A percentile compares a stretch with the other conserved stretches of the same genome.
Conservation (phyloP, 2,329 filamentous ascomycete genomes). For the Neonectria magnoliae region DNA sequence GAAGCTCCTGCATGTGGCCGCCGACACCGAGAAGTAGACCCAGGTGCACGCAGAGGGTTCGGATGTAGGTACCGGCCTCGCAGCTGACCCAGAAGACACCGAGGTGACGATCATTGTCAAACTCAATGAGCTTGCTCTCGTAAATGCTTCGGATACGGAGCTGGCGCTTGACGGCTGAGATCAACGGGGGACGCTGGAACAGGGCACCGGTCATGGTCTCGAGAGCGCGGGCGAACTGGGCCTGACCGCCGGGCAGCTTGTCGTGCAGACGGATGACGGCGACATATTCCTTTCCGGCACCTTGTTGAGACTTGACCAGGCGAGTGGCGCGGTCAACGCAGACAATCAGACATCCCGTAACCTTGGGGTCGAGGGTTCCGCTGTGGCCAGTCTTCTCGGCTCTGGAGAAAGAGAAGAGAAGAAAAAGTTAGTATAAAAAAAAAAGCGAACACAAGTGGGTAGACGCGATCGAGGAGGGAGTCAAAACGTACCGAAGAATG, state of each 20-base stretch:
- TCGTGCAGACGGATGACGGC: constrained; percentile 95
- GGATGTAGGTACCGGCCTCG: constrained; percentile 97
- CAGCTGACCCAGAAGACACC: constrained; percentile 99
- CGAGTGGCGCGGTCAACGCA: constrained; percentile 97
- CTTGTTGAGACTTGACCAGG: constrained; percentile 98
- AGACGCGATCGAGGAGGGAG: constrained; percentile 24
- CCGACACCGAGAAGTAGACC: constrained; percentile 81
- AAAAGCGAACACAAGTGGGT: constrained; percentile 6
- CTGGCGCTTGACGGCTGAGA: constrained; percentile 98
- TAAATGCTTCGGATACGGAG: constrained; percentile 98
- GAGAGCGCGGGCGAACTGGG: constrained; percentile 90
- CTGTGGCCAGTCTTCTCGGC: constrained; percentile 96
- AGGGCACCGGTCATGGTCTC: constrained; percentile 96
- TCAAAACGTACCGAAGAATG: constrained; percentile 78
- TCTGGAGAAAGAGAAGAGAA: constrained; percentile 35
- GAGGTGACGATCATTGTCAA: constrained; percentile 97
- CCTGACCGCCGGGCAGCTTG: constrained; percentile 91
- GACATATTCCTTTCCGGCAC: constrained; percentile 98
- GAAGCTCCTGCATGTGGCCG: constrained; percentile 97
- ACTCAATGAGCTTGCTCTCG: constrained; percentile 96
- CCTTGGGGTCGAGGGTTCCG: constrained; percentile 97
- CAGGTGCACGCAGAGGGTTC: constrained; percentile 95
- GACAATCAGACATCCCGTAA: constrained; percentile 94
- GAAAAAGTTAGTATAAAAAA: constrained; percentile 22
- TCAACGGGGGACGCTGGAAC: constrained; percentile 90